Evolutionary conservation across 1,284 basidiomycete species (phyloP), one percentile per base, ranked within the genome.

Genomic region (Taiwanofungus camphoratus): DNA sequence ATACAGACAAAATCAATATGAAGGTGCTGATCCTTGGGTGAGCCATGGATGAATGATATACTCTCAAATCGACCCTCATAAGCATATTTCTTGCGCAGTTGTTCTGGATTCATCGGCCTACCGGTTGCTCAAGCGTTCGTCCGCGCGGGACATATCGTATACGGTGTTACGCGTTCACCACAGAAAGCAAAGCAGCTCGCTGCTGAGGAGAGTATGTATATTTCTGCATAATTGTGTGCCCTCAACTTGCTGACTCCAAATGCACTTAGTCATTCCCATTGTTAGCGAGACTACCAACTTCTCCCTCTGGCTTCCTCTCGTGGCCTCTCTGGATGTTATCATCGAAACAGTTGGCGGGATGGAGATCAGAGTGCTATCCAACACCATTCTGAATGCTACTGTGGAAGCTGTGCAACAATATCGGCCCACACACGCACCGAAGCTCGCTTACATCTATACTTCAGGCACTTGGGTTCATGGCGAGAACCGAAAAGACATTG

Each of bases 71-170:
- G n/a, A n/a, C n/a, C n/a, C n/a, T n/a, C n/a, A n/a, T n/a, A n/a
- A n/a, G n/a, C n/a, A n/a, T n/a, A n/a, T 43, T 44, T 12, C 18
- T 26, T n/a, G 16, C 19, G 6, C 32, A 61, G 60, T 36, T 57
- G 56, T 4, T 49, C 56, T 27, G 75, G 76, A 27, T 73, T 73
- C 57, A 70, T 77, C 44, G 74, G 73, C 5, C 55, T 67, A 7
- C 70, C 73, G 5, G 64, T 64, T 18, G 68, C 73, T 2, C 67
- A 72, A 39, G 74, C 76, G 0, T 64, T 75, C 36, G 60, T 66
- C 4, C 68, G 75, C n/a, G 69, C 68, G 0, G 76, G 76, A 0
- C 73, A 79, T 49, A 64, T 68, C 20, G 75, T 77, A 3, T 75
- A 73, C 44, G 76, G 75, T 18, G 59, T 66, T 11, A 73, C 73